Conservation (phyloP, 176 grass and related monocot genomes). For the Eleusine indica region DNA sequence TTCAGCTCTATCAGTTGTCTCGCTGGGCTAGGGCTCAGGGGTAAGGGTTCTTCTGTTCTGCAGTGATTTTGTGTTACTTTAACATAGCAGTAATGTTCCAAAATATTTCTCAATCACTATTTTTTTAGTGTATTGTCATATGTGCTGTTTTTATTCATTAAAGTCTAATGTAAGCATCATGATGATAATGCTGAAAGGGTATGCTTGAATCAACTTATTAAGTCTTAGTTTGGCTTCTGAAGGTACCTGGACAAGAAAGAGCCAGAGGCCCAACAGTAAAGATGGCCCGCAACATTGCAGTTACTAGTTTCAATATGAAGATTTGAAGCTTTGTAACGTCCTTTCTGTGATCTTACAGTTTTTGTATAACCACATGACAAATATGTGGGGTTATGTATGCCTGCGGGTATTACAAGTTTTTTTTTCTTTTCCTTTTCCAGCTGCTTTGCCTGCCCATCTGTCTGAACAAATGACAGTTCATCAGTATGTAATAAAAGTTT, state of each 20-base stretch:
- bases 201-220: neutral
- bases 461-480: neutral
- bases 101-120: neutral
- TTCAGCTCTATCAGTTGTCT: conserved; percentile 84
- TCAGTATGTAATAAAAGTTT: neutral
- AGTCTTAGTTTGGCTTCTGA: conserved; percentile 16
- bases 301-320: conserved; percentile 14
- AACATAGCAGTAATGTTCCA: neutral
- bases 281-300: neutral
- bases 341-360: neutral
- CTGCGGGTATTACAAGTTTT: neutral
- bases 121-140: neutral
- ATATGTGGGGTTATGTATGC: neutral
- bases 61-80: conserved; percentile 1
- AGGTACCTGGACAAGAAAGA: conserved; percentile 81
- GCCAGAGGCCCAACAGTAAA: conserved; percentile 51
- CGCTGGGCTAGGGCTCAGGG: conserved; percentile 69
- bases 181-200: conserved; percentile 7
- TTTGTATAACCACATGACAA: neutral
- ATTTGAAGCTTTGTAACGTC: conserved; percentile 4
- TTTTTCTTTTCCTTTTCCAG: neutral
- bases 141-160: neutral
- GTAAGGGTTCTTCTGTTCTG: conserved; percentile 46
- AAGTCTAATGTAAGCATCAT: neutral
- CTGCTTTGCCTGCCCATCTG: neutral